These are phyloP conservation scores for Themeda triandra DNA, from an alignment of 176 grass and related monocot species.

Conservation along the genomic window DNA sequence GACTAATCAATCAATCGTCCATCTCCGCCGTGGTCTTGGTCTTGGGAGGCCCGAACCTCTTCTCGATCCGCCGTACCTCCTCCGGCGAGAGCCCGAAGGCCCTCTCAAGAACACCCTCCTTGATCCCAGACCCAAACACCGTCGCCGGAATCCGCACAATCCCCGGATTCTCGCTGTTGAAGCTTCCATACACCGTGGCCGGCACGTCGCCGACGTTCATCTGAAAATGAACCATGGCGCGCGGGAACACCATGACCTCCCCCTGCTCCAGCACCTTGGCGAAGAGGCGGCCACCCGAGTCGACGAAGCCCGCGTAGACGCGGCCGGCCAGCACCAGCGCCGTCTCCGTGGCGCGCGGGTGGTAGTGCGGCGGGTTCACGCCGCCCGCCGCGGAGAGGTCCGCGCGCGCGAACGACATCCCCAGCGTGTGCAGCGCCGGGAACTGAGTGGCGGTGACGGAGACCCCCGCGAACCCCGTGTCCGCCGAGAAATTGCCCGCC, in stretches of 20 bases:
- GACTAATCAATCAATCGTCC: slow-evolving; percentile 26
- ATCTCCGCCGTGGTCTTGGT: slow-evolving; percentile 30
- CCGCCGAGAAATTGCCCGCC: slow-evolving; percentile 55
- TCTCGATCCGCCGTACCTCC: slow-evolving; percentile 57
- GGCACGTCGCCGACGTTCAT: slow-evolving; percentile 63
- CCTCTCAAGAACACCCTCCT: slow-evolving; percentile 53
- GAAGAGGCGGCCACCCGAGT: slow-evolving; percentile 59
- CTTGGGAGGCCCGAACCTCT: slow-evolving; percentile 58
- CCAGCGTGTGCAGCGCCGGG: slow-evolving; percentile 74
- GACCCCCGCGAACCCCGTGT: slow-evolving; percentile 65
- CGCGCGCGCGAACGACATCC: slow-evolving; percentile 74
- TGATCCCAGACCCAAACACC: slow-evolving; percentile 74
- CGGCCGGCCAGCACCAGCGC: slow-evolving; percentile 59
- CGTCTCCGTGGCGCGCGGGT: slow-evolving; percentile 81
- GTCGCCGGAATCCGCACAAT: slow-evolving; percentile 59
- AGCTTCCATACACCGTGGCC: slow-evolving; percentile 58
- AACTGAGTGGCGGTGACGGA: slow-evolving; percentile 53
- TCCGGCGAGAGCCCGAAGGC: slow-evolving; percentile 49
- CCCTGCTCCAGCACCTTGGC: slow-evolving; percentile 68
- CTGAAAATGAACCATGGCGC: slow-evolving; percentile 79
- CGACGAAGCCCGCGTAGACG: slow-evolving; percentile 76
- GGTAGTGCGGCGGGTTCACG: slow-evolving; percentile 82
- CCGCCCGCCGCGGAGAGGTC: slow-evolving; percentile 56
- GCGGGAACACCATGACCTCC: slow-evolving; percentile 84
- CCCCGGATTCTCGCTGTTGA: slow-evolving; percentile 86